Evolutionary conservation across 345 rosid genomes (phyloP).

Genomic region (Sisymbrium altissimum): DNA sequence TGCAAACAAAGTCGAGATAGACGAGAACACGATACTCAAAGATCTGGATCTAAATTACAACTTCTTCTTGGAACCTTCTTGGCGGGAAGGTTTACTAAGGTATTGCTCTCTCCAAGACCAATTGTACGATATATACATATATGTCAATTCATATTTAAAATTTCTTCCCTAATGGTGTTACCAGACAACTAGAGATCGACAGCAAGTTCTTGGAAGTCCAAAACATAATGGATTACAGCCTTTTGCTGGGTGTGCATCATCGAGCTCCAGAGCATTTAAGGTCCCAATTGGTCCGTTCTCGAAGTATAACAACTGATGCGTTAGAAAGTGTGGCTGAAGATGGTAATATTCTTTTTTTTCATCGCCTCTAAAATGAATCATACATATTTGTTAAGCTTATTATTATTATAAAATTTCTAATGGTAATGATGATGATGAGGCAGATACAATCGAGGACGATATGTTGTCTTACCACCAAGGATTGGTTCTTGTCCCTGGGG

Average conservation of each 20-base stretch:
- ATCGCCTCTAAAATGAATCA: neutral
- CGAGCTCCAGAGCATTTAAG: constrained; percentile 93
- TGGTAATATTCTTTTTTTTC: constrained; percentile 41
- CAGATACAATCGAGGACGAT: constrained; percentile 76
- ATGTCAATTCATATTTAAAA: neutral
- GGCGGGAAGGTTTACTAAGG: constrained; percentile 84
- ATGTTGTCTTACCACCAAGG: constrained; percentile 79
- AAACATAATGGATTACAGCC: constrained; percentile 97
- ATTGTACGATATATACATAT: neutral
- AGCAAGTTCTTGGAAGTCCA: constrained; percentile 80
- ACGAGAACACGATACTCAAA: constrained; percentile 90
- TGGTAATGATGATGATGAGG: neutral
- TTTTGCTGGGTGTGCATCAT: constrained; percentile 93
- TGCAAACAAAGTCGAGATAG: constrained; percentile 84
- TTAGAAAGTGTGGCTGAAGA: constrained; percentile 88
- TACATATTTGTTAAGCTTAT: neutral
- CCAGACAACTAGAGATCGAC: constrained; percentile 86
- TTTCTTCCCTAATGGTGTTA: constrained; percentile 1
- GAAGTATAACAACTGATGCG: constrained; percentile 49
- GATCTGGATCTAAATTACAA: constrained; percentile 85
- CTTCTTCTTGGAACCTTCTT: constrained; percentile 90
- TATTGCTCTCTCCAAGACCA: constrained; percentile 21
- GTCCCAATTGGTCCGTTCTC: constrained; percentile 43
- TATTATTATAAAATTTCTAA: neutral
- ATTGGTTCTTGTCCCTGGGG: constrained; percentile 86